A percentile compares a stretch with the other conserved stretches of the same genome.
Evolutionary conservation across 169 alveolate genomes (phyloP).

Genomic region (Plasmodium knowlesi): DNA sequence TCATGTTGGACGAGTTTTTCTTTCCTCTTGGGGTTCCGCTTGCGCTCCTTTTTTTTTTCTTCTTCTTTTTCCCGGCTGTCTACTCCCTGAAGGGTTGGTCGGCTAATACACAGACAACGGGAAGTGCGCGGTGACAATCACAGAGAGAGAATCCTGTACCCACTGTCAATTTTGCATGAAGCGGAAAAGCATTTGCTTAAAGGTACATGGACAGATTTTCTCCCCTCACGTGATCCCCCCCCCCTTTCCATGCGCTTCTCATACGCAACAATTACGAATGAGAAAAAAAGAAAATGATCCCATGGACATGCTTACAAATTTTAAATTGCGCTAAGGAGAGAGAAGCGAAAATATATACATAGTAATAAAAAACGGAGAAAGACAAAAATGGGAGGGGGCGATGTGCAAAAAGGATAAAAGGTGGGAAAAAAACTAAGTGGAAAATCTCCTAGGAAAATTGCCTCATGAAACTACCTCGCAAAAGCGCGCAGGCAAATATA

Average conservation of each 20-base stretch:
- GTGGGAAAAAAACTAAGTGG: background rate
- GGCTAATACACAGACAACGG: background rate
- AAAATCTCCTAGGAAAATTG: background rate
- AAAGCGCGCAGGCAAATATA: background rate
- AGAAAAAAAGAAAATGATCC: background rate
- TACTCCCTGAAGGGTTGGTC: background rate
- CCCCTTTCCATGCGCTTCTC: background rate
- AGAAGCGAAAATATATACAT: background rate
- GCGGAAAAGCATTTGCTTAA: background rate
- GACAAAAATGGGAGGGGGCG: background rate
- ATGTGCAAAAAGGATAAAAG: background rate
- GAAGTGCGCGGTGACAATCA: background rate
- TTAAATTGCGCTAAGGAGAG: background rate
- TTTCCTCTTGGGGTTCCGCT: background rate
- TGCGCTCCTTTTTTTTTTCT: background rate
- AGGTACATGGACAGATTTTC: background rate
- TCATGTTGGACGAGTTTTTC: conserved; percentile 1
- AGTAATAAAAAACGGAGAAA: background rate
- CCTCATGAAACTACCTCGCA: background rate
- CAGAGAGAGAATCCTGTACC: background rate
- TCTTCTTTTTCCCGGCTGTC: background rate
- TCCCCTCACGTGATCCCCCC: background rate
- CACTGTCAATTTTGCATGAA: background rate
- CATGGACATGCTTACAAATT: background rate
- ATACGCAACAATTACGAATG: background rate